Percentiles rank a stretch among this genome's conserved stretches.
phyloP scores from a whole-genome alignment of 352 stramenopile genomes.

The Thalassiosira mediterranea region DNA sequence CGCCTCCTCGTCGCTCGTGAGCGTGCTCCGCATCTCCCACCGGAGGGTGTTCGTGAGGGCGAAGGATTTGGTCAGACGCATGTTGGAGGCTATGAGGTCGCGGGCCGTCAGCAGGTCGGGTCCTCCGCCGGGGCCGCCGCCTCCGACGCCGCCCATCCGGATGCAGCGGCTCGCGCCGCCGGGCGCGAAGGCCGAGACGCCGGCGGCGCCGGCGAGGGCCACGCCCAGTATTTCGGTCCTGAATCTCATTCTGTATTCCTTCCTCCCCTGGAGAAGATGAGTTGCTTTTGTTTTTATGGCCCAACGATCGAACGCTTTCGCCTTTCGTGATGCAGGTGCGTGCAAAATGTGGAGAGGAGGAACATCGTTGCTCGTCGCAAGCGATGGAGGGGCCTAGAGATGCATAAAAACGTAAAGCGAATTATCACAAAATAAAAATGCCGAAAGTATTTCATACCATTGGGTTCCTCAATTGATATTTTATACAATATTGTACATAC shows the following conservation, averaged over 20 bases:
- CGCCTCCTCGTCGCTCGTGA: slow-evolving; percentile 11
- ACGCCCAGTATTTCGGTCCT: slow-evolving; percentile 32
- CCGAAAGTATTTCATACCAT: too few species aligned
- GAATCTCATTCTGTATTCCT: slow-evolving; percentile 38
- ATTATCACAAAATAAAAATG: too few species aligned
- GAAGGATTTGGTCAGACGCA: neutral
- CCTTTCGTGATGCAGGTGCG: neutral
- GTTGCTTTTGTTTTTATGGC: too few species aligned
- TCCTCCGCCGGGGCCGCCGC: neutral
- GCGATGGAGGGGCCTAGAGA: too few species aligned
- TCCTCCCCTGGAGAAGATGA: too few species aligned
- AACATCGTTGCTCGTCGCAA: neutral
- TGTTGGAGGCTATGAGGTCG: slow-evolving; percentile 2
- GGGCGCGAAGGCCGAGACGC: slow-evolving; percentile 18
- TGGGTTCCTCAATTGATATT: too few species aligned
- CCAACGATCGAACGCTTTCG: neutral
- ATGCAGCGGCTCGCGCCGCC: neutral
- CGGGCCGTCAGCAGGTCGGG: slow-evolving; percentile 5
- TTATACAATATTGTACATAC: too few species aligned
- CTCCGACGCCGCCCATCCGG: neutral
- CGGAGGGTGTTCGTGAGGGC: slow-evolving; percentile 11
- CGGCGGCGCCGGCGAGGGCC: slow-evolving; percentile 5
- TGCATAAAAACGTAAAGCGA: too few species aligned
- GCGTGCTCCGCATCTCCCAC: slow-evolving; percentile 24
- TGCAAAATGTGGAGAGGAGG: neutral